Conservation (phyloP, 1,284 basidiomycete genomes). For the Fistulinella cinereoalba region DNA sequence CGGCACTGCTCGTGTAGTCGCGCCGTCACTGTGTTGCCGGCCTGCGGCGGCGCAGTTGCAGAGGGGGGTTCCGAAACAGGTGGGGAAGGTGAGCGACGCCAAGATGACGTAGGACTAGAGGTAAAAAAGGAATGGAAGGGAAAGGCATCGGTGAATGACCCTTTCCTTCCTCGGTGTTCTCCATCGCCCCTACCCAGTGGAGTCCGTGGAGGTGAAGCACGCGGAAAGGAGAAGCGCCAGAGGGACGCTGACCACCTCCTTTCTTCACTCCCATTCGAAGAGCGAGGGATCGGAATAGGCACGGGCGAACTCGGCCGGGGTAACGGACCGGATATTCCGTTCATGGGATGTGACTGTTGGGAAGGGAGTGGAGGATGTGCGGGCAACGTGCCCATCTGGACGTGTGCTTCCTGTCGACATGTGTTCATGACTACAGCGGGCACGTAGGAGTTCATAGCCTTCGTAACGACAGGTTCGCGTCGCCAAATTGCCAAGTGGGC, state of each 20-base stretch:
- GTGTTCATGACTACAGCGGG: slow-evolving; percentile 31
- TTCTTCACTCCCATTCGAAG: slow-evolving; percentile 32
- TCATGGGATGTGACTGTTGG: slow-evolving; percentile 11
- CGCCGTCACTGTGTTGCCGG: slow-evolving; percentile 3
- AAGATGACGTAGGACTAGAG: slow-evolving; percentile 32
- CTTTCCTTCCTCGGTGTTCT: slow-evolving; percentile 28
- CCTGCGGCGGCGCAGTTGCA: slow-evolving; percentile 8
- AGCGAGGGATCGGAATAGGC: slow-evolving; percentile 35
- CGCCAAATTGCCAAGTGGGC: slow-evolving; percentile 34
- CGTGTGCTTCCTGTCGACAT: slow-evolving; percentile 26
- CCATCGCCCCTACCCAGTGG: slow-evolving; percentile 23
- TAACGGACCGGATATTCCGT: slow-evolving; percentile 16
- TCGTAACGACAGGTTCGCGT: slow-evolving; percentile 26
- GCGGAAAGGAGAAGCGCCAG: slow-evolving; percentile 44
- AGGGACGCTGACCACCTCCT: slow-evolving; percentile 41
- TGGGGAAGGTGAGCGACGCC: slow-evolving; percentile 35
- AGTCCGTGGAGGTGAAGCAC: slow-evolving; percentile 31
- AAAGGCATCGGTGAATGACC: slow-evolving; percentile 43
- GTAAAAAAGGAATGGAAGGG: slow-evolving; percentile 40
- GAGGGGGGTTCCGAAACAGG: slow-evolving; percentile 23
- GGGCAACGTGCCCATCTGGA: slow-evolving; percentile 5
- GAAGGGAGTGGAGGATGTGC: slow-evolving; percentile 11
- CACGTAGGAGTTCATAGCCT: slow-evolving; percentile 26
- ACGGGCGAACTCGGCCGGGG: slow-evolving; percentile 31
- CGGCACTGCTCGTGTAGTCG: slow-evolving; percentile 34